Evolutionary conservation across 208 protist species (phyloP), one percentile per base, ranked within the genome.

Genomic region (Leishmania braziliensis): DNA sequence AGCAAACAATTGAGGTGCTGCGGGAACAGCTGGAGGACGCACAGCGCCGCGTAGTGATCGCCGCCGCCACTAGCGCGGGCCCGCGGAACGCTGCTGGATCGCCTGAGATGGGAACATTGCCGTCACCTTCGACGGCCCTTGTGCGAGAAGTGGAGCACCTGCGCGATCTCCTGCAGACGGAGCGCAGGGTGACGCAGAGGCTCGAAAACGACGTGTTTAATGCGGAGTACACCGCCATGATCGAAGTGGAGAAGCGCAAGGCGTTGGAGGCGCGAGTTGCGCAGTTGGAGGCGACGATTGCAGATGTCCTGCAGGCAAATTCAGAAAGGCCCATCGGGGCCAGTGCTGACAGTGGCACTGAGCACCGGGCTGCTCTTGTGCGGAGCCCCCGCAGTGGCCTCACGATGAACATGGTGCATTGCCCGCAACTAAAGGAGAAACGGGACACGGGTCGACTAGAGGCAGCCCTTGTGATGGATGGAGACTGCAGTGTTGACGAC

Each of bases 141-240:
- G 39, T 56, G 12, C 54, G 53, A 20, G 68, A 90, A 54, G 79
- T 88, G 46, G 58, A 69, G 5, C 66, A 78, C 70, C 69, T 90
- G 10, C 68, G 80, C 14, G 77, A 70, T 10, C 78, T 86, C 72
- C 88, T 97, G 51, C 72, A 16, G 48, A 46, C 77, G 29, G 92
- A 96, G 78, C 90, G 85, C 9, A 72, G 81, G 26, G 53, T 94
- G 33, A 94, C 91, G 43, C 84, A 82, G 58, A 86, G 89, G n/a
- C 89, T 98, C 4, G 84, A 98, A 78, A 91, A 92, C 51, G 95
- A 98, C 62, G 86, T 98, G 36, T 96, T 96, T 83, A 90, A 88
- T 66, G 93, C 92, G 1, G 92, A 98, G 88, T 95, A 94, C 89
- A 91, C 87, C 23, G 85, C 90, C 14, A 96, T 96, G 93, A 82